These are phyloP conservation scores for Huntiella omanensis DNA, from an alignment of 2,329 filamentous ascomycete genomes.

Conservation along the genomic window DNA sequence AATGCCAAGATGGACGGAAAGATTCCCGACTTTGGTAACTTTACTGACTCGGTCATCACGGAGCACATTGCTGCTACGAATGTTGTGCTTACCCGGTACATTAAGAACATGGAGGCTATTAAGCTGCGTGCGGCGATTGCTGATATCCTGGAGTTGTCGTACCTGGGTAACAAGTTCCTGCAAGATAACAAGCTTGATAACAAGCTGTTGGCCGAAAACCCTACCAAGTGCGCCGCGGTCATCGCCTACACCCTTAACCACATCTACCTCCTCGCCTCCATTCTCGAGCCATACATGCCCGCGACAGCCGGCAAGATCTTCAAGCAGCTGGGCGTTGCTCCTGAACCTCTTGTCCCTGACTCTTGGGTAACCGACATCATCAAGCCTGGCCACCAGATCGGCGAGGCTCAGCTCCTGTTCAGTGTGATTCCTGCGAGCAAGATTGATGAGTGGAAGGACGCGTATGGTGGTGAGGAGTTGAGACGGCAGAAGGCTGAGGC, in stretches of 20 bases:
- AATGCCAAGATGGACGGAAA: conserved; percentile 55
- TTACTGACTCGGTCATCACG: conserved; percentile 35
- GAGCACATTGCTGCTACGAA: conserved; percentile 45
- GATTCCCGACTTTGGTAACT: conserved; percentile 39
- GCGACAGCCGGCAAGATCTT: conserved; percentile 58
- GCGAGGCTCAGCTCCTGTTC: conserved; percentile 63
- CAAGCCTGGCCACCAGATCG: conserved; percentile 60
- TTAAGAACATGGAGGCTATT: conserved; percentile 48
- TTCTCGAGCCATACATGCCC: conserved; percentile 74
- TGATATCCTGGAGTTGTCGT: conserved; percentile 48
- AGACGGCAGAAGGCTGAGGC: conserved; percentile 50
- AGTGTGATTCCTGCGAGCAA: conserved; percentile 66
- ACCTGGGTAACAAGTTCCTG: conserved; percentile 30
- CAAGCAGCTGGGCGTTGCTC: conserved; percentile 46
- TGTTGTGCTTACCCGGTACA: conserved; percentile 44
- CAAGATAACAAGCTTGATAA: conserved; percentile 36
- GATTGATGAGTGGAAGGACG: conserved; percentile 63
- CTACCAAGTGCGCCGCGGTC: conserved; percentile 34
- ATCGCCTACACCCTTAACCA: conserved; percentile 70
- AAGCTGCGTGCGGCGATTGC: conserved; percentile 49
- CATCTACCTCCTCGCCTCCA: conserved; percentile 59
- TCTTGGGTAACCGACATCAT: conserved; percentile 44
- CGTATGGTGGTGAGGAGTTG: conserved; percentile 46
- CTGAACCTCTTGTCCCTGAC: conserved; percentile 40
- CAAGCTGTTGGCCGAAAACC: conserved; percentile 33